Percentiles rank a stretch among this genome's conserved stretches.
phyloP scores from a whole-genome alignment of 148 eudicot species.

The Tetragonia tetragonoides region DNA sequence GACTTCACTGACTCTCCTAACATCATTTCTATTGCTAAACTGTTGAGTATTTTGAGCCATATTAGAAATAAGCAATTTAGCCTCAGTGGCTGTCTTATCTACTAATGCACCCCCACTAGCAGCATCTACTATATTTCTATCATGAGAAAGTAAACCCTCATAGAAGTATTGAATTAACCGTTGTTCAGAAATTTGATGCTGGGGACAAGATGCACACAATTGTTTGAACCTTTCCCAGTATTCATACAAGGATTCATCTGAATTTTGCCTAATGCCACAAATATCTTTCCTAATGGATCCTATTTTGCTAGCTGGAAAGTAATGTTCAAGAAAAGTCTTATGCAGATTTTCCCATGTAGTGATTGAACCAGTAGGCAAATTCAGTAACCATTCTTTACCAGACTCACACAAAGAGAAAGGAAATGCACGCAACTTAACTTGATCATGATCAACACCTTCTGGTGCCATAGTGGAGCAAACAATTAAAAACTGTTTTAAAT shows the following conservation, averaged over 20 bases:
- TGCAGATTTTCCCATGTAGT: conserved; percentile 5
- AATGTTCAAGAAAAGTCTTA: background rate
- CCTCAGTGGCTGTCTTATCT: conserved; percentile 14
- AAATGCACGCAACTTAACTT: too few relatives aligned
- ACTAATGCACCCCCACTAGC: conserved; percentile 24
- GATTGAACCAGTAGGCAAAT: background rate
- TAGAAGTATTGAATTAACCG: background rate
- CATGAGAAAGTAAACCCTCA: background rate
- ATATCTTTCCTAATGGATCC: conserved; percentile 16
- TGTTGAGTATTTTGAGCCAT: conserved; percentile 24
- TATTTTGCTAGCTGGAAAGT: background rate
- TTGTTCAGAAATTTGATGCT: conserved; percentile 4
- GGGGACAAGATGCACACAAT: conserved; percentile 12
- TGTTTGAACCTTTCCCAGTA: conserved; percentile 19
- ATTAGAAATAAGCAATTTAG: conserved; percentile 10
- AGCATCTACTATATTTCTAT: conserved; percentile 23
- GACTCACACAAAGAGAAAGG: too few relatives aligned
- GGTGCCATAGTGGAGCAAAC: too few relatives aligned
- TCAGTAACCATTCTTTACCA: too few relatives aligned
- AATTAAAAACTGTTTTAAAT: too few relatives aligned
- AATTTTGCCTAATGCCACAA: conserved; percentile 10
- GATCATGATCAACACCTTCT: too few relatives aligned
- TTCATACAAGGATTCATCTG: conserved; percentile 9
- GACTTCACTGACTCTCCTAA: background rate
- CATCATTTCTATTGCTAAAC: conserved; percentile 3